These are phyloP conservation scores for Tirmania nivea DNA, from an alignment of 495 filamentous ascomycete genomes.

Conservation along the genomic window DNA sequence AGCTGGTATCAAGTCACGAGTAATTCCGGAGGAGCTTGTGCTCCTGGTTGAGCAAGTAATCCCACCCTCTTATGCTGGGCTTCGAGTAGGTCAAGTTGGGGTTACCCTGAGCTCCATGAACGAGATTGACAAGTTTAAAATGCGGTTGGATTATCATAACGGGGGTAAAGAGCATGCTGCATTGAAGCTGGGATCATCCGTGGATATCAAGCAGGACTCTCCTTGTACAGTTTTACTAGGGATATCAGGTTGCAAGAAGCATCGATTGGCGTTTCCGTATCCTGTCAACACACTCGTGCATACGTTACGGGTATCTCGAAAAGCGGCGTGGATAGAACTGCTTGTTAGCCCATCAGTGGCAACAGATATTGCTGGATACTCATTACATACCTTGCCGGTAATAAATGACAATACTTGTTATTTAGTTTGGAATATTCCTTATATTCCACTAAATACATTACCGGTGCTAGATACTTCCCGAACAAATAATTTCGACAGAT, in stretches of 20 bases:
- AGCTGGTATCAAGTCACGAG: background rate
- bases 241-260: conserved; percentile 1
- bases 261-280: conserved; percentile 18
- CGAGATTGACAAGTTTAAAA: conserved; percentile 3
- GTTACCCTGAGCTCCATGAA: conserved; percentile 2
- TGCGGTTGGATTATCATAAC: conserved; percentile 6
- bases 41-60: background rate
- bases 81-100: conserved; percentile 1
- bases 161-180: background rate
- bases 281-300: conserved; percentile 14
- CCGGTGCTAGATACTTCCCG: conserved; percentile 14
- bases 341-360: background rate
- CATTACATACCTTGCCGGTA: conserved; percentile 6
- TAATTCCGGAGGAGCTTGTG: background rate
- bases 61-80: background rate
- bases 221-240: conserved; percentile 16
- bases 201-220: conserved; percentile 13
- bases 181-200: conserved; percentile 3
- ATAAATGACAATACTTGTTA: conserved; percentile 4
- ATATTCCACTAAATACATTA: conserved; percentile 17
- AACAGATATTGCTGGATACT: background rate
- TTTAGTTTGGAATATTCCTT: conserved; percentile 20
- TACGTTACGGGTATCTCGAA: conserved; percentile 20
- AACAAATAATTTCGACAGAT: conserved; percentile 7
- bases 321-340: background rate